phyloP scores from a whole-genome alignment of 2,329 filamentous ascomycete species.

The Microsporum audouinii region DNA sequence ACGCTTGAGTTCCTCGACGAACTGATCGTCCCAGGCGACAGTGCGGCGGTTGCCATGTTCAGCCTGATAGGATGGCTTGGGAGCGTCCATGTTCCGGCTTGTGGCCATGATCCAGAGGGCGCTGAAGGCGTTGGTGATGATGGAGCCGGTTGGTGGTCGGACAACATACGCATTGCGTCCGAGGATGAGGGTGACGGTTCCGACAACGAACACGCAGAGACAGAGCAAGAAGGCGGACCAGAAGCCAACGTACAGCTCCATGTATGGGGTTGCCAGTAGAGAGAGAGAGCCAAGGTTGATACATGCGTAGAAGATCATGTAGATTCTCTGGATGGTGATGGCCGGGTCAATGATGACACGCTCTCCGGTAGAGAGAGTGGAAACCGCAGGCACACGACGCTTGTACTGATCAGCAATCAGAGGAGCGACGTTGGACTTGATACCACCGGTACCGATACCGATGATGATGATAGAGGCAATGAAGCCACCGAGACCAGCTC shows the following conservation, averaged over 20 bases:
- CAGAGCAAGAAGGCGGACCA: constrained; percentile 53
- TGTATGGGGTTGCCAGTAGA: constrained; percentile 53
- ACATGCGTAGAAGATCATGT: constrained; percentile 64
- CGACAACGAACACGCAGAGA: constrained; percentile 52
- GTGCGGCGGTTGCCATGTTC: constrained; percentile 36
- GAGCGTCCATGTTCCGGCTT: constrained; percentile 46
- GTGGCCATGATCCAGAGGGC: constrained; percentile 45
- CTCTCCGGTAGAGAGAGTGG: constrained; percentile 36
- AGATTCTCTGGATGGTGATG: constrained; percentile 56
- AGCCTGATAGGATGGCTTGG: constrained; percentile 55
- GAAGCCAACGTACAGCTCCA: constrained; percentile 58
- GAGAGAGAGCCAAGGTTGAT: constrained; percentile 65
- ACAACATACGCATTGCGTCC: constrained; percentile 38
- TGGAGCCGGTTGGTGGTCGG: constrained; percentile 47
- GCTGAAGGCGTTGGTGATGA: constrained; percentile 56
- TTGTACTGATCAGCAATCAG: constrained; percentile 56
- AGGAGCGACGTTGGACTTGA: constrained; percentile 54
- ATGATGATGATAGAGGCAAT: constrained; percentile 49
- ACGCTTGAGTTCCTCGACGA: constrained; percentile 61
- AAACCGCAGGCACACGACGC: constrained; percentile 42
- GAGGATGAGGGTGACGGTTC: constrained; percentile 44
- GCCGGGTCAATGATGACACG: constrained; percentile 55
- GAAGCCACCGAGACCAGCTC: constrained; percentile 45
- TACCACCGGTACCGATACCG: constrained; percentile 54
- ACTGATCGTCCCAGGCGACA: constrained; percentile 55